phyloP scores from a whole-genome alignment of 2,329 filamentous ascomycete genomes.

The Beauveria rudraprayagi region DNA sequence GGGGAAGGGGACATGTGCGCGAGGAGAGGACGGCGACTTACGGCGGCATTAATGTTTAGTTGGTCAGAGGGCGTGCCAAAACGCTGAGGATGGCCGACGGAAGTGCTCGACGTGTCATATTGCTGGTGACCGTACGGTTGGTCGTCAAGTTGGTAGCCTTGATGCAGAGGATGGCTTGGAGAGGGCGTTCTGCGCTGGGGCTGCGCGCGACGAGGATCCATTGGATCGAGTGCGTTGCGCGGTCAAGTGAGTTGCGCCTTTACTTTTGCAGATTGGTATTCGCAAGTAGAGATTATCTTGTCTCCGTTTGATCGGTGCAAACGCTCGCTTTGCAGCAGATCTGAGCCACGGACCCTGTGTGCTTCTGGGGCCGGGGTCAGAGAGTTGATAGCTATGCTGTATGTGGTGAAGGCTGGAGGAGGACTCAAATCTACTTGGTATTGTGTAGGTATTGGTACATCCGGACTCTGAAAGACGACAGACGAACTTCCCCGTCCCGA shows the following conservation, averaged over 20 bases:
- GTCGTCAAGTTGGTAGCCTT: constrained; percentile 77
- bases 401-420: neutral
- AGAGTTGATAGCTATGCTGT: neutral
- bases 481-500: neutral
- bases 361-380: neutral
- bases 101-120: constrained; percentile 19
- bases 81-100: constrained; percentile 21
- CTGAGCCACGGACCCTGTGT: neutral
- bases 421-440: too few relatives aligned
- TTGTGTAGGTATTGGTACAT: too few relatives aligned
- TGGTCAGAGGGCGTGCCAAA: constrained; percentile 61
- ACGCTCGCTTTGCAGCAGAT: neutral
- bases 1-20: neutral
- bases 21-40: constrained; percentile 36
- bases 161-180: constrained; percentile 63
- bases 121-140: constrained; percentile 52
- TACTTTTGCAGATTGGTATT: too few relatives aligned
- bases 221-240: constrained; percentile 3
- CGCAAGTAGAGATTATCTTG: too few relatives aligned
- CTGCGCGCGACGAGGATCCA: constrained; percentile 23
- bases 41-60: constrained; percentile 75
- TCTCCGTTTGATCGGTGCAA: too few relatives aligned
- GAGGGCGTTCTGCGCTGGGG: constrained; percentile 58
- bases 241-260: neutral
- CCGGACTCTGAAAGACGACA: neutral